Evolutionary conservation across 208 protist genomes (phyloP).

Genomic region (Trypanosomatidae sp.): DNA sequence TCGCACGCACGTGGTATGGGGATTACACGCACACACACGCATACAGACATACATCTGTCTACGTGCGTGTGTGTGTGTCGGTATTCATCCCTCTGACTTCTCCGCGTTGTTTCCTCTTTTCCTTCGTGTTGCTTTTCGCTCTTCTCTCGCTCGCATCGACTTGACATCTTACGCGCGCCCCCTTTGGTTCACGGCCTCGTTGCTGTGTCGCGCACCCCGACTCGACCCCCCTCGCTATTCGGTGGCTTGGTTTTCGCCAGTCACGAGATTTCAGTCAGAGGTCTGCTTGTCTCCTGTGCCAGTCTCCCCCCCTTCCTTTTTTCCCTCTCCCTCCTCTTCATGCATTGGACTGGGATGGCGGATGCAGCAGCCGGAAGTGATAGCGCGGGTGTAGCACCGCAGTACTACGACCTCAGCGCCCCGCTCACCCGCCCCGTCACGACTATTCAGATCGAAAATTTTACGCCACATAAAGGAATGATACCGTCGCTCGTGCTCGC

Average conservation of each 20-base stretch:
- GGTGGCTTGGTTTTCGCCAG: background rate
- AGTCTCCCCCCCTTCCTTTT: background rate
- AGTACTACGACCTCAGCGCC: conserved; percentile 39
- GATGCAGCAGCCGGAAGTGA: background rate
- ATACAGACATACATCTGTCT: background rate
- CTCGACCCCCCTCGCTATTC: background rate
- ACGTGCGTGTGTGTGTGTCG: background rate
- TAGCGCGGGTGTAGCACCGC: background rate
- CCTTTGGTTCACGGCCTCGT: too few species aligned
- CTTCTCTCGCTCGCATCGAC: background rate
- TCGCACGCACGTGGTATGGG: background rate
- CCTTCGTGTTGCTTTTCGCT: background rate
- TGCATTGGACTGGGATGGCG: background rate
- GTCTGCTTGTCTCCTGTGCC: conserved; percentile 3
- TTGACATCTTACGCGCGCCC: background rate
- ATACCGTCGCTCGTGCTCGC: conserved; percentile 38
- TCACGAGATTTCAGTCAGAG: background rate
- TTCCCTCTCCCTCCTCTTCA: background rate
- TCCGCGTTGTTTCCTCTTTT: background rate
- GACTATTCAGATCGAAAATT: conserved; percentile 55
- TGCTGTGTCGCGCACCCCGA: too few species aligned
- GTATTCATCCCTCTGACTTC: background rate
- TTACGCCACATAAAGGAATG: conserved; percentile 38
- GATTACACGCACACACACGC: background rate
- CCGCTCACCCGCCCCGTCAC: conserved; percentile 52